Evolutionary conservation across 106 monocot genomes (phyloP).

Genomic region (Triglochin maritima): DNA sequence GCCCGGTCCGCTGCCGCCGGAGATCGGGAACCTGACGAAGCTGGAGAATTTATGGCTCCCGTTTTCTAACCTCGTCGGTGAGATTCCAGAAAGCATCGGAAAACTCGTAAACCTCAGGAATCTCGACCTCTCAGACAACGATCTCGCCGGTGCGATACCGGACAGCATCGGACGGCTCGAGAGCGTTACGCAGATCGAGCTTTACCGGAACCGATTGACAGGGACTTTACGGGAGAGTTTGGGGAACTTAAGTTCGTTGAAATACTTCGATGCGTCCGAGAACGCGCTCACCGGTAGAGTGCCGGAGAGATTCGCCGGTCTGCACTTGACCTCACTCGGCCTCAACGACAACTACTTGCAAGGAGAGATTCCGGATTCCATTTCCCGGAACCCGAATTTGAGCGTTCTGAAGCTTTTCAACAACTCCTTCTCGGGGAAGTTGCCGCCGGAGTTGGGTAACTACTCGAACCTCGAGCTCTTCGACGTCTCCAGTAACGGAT

Average conservation of each 20-base stretch:
- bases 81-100: slow-evolving; percentile 34
- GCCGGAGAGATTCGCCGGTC: slow-evolving; percentile 27
- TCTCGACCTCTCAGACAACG: slow-evolving; percentile 36
- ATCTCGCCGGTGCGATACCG: slow-evolving; percentile 31
- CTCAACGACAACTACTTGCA: slow-evolving; percentile 43
- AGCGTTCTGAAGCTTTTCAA: slow-evolving; percentile 45
- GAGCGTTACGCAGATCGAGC: slow-evolving; percentile 33
- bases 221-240: slow-evolving; percentile 33
- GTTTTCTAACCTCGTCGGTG: slow-evolving; percentile 21
- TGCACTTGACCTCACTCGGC: slow-evolving; percentile 23
- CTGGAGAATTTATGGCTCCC: slow-evolving; percentile 33
- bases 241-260: slow-evolving; percentile 27
- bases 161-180: slow-evolving; percentile 27
- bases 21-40: slow-evolving; percentile 40
- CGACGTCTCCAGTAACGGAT: slow-evolving; percentile 32
- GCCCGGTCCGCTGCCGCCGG: slow-evolving; percentile 19
- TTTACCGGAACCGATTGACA: slow-evolving; percentile 29
- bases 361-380: slow-evolving; percentile 24
- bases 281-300: slow-evolving; percentile 34
- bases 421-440: slow-evolving; percentile 38
- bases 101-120: slow-evolving; percentile 24
- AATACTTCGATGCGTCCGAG: slow-evolving; percentile 36
- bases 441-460: slow-evolving; percentile 33
- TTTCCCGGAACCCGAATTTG: slow-evolving; percentile 31
- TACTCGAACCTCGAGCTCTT: slow-evolving; percentile 21